Conservation (phyloP, 2,329 filamentous ascomycete genomes). For the Colletotrichum sp. region DNA sequence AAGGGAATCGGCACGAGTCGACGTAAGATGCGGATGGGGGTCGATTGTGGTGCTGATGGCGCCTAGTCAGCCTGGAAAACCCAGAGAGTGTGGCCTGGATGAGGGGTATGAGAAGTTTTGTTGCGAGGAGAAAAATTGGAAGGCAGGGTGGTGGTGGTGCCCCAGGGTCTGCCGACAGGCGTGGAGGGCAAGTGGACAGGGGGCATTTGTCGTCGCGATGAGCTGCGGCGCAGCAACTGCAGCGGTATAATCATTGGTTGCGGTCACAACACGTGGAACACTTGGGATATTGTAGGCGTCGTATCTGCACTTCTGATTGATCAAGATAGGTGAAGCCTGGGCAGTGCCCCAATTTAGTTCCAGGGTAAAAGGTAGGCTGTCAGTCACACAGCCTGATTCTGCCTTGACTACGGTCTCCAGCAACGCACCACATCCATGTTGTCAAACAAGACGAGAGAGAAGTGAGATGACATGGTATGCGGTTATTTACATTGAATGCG, state of each 20-base stretch:
- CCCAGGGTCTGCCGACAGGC: too few species aligned
- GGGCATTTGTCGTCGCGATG: background rate
- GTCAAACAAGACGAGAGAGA: accelerated
- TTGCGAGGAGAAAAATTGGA: background rate
- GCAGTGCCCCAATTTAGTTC: background rate
- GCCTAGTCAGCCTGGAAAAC: too few species aligned
- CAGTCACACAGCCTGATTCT: background rate
- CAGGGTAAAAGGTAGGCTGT: background rate
- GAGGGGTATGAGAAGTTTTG: too few species aligned
- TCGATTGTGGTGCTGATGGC: too few species aligned
- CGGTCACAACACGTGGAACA: background rate
- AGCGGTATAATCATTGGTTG: background rate
- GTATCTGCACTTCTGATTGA: background rate
- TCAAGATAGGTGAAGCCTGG: background rate
- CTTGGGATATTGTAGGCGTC: background rate
- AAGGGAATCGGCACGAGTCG: too few species aligned
- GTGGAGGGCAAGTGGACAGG: too few species aligned
- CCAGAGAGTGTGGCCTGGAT: too few species aligned
- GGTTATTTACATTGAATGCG: accelerated
- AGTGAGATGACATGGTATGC: accelerated
- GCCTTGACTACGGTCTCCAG: too few species aligned
- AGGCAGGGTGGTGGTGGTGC: background rate
- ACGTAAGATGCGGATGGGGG: too few species aligned
- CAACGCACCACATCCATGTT: background rate
- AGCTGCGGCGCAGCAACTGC: background rate